Percentiles rank a stretch among this genome's conserved stretches.
Evolutionary conservation across 2,329 filamentous ascomycete genomes (phyloP).

Genomic region (Penicillium rolfsii): DNA sequence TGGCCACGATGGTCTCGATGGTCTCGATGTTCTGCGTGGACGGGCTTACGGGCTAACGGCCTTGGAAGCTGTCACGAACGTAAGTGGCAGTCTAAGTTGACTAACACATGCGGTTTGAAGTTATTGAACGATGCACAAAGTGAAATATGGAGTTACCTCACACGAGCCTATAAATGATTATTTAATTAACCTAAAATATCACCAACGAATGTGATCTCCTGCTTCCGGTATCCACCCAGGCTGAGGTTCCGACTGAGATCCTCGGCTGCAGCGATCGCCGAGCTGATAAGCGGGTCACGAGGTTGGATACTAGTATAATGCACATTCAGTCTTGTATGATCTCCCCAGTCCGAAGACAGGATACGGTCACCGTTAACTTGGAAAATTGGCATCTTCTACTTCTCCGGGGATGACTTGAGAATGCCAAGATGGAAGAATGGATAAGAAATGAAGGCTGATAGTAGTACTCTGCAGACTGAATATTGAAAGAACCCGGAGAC

Average conservation of each 20-base stretch:
- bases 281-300: neutral
- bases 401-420: neutral
- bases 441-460: neutral
- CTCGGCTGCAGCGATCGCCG: neutral
- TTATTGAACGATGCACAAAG: too few species aligned
- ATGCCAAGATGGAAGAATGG: neutral
- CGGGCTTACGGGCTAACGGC: neutral
- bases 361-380: neutral
- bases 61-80: too few species aligned
- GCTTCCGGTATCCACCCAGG: too few species aligned
- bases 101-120: too few species aligned
- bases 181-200: too few species aligned
- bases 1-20: neutral
- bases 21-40: neutral
- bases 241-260: too few species aligned
- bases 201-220: too few species aligned
- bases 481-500: constrained; percentile 23
- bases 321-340: neutral
- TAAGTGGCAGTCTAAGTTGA: too few species aligned
- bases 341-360: neutral
- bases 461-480: neutral
- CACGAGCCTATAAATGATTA: too few species aligned
- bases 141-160: too few species aligned
- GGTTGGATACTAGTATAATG: neutral
- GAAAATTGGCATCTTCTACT: neutral